These are phyloP conservation scores for Candida coleopterorum DNA, from an alignment of 805 yeast genomes.

Conservation along the genomic window DNA sequence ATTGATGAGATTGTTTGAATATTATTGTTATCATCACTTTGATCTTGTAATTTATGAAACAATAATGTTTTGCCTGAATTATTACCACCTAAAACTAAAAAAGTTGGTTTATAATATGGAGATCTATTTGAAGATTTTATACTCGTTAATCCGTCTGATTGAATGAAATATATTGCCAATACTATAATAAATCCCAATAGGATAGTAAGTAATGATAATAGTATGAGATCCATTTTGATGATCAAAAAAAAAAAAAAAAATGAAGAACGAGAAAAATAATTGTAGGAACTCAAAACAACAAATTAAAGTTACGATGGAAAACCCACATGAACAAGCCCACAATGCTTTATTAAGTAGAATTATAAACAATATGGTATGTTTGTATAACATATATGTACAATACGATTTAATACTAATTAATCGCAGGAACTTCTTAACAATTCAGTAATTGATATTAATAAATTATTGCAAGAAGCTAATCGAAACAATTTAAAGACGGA, in stretches of 20 bases:
- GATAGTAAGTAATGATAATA: slow-evolving; percentile 18
- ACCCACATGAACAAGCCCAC: slow-evolving; percentile 82
- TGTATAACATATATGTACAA: not conserved
- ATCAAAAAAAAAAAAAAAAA: not conserved
- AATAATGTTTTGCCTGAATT: slow-evolving; percentile 65
- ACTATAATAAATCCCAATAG: slow-evolving; percentile 24
- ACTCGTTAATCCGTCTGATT: slow-evolving; percentile 14
- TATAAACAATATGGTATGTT: slow-evolving; percentile 70
- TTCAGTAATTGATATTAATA: slow-evolving; percentile 61
- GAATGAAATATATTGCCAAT: slow-evolving; percentile 20
- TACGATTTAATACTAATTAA: not conserved
- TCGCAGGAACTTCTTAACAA: slow-evolving; percentile 64
- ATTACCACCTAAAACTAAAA: slow-evolving; percentile 61
- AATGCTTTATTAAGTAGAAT: slow-evolving; percentile 70
- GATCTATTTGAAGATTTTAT: slow-evolving; percentile 9
- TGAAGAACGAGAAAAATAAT: too few relatives aligned
- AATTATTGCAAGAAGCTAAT: slow-evolving; percentile 56
- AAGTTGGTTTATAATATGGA: slow-evolving; percentile 44
- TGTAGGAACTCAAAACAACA: slow-evolving; percentile 7
- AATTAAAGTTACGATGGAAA: slow-evolving; percentile 67
- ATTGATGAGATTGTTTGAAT: slow-evolving; percentile 33
- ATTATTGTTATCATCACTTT: slow-evolving; percentile 11
- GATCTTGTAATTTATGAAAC: slow-evolving; percentile 27
- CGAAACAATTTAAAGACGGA: slow-evolving; percentile 65
- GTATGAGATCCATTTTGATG: slow-evolving; percentile 25